Conservation (phyloP, 2,329 filamentous ascomycete species). For the Epichloe typhina region DNA sequence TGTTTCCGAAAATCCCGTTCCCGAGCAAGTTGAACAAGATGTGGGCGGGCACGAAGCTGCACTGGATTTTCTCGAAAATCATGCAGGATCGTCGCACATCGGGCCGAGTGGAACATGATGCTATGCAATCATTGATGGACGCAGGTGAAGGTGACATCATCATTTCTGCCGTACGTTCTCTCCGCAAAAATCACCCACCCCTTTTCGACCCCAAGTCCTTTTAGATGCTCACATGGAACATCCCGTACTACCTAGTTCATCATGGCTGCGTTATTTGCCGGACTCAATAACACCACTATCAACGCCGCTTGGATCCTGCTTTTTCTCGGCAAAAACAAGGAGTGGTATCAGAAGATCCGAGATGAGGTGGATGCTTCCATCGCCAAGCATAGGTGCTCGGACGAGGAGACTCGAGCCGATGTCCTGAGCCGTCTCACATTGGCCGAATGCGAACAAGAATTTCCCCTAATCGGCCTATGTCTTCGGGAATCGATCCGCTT, state of each 20-base stretch:
- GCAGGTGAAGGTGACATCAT: conserved; percentile 29
- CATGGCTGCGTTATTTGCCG: conserved; percentile 40
- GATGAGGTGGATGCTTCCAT: conserved; percentile 34
- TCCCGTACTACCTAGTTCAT: conserved; percentile 25
- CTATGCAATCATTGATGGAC: conserved; percentile 40
- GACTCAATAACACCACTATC: conserved; percentile 43
- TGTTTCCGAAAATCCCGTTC: conserved; percentile 40
- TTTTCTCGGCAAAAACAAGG: conserved; percentile 31
- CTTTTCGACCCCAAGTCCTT: too few species aligned
- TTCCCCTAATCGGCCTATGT: conserved; percentile 37
- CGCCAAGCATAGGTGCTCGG: conserved; percentile 23
- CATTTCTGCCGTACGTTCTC: conserved; percentile 26
- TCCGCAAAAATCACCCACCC: background rate
- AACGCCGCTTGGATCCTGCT: conserved; percentile 40
- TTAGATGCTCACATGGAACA: too few species aligned
- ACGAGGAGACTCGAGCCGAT: conserved; percentile 19
- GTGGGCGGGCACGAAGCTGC: conserved; percentile 32
- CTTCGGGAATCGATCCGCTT: conserved; percentile 41
- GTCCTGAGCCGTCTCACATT: conserved; percentile 31
- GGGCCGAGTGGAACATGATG: conserved; percentile 31
- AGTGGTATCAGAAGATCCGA: conserved; percentile 32
- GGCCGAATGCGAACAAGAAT: conserved; percentile 42
- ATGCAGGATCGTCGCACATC: conserved; percentile 29
- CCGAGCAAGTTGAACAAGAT: conserved; percentile 27
- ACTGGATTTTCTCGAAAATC: conserved; percentile 33